A percentile compares a stretch with the other conserved stretches of the same genome.
phyloP scores from a whole-genome alignment of 441 rosid genomes.

The Manihot esculenta region DNA sequence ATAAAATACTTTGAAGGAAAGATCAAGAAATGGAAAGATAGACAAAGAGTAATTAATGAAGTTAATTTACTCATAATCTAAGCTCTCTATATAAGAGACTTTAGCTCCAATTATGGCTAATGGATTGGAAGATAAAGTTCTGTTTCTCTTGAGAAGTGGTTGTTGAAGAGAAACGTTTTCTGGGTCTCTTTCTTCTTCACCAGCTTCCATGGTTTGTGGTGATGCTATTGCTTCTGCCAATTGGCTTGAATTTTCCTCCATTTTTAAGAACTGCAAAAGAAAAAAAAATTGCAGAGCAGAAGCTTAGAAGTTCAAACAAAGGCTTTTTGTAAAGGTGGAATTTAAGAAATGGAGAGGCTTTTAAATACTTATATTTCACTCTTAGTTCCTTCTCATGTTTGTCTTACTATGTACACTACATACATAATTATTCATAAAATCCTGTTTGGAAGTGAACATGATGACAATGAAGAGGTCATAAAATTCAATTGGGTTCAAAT shows the following conservation, averaged over 20 bases:
- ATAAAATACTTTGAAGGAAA: not conserved
- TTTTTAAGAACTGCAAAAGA: slow-evolving; percentile 7
- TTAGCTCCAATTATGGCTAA: slow-evolving; percentile 85
- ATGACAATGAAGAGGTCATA: too few relatives aligned
- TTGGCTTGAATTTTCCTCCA: slow-evolving; percentile 52
- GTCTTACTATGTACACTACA: too few relatives aligned
- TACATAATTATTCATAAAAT: too few relatives aligned
- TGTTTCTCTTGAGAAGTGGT: slow-evolving; percentile 74
- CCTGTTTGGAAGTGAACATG: too few relatives aligned
- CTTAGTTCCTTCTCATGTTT: too few relatives aligned
- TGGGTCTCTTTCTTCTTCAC: slow-evolving; percentile 58
- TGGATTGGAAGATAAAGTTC: slow-evolving; percentile 71
- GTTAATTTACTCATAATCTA: slow-evolving; percentile 75
- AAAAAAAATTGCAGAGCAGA: slow-evolving; percentile 16
- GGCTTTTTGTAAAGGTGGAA: too few relatives aligned
- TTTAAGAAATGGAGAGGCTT: not conserved
- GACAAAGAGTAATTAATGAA: not conserved
- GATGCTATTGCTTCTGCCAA: slow-evolving; percentile 25
- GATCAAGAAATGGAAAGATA: not conserved
- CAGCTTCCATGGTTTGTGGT: slow-evolving; percentile 27
- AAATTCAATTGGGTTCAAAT: too few relatives aligned
- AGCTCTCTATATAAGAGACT: slow-evolving; percentile 84
- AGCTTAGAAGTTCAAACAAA: not conserved
- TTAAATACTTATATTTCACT: not conserved
- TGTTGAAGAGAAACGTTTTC: slow-evolving; percentile 58